A percentile compares a stretch with the other conserved stretches of the same genome.
These are phyloP conservation scores for Sphaerulina vaccinii DNA, from an alignment of 2,329 filamentous ascomycete species.

Conservation along the genomic window DNA sequence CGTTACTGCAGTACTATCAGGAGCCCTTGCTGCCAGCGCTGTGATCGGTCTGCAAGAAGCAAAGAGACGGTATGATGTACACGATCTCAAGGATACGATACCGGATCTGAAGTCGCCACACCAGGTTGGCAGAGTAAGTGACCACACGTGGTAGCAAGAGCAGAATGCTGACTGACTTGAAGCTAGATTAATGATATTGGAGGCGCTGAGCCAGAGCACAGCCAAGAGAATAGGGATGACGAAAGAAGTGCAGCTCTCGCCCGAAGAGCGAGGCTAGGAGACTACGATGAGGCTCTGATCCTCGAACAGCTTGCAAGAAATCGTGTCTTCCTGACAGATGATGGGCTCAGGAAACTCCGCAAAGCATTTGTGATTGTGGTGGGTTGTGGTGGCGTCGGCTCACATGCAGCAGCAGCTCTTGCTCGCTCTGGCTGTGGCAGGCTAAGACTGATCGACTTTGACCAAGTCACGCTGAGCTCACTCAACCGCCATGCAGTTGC, in stretches of 20 bases:
- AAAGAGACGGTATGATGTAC: conserved; percentile 54
- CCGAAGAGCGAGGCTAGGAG: conserved; percentile 59
- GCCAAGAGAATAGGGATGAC: conserved; percentile 52
- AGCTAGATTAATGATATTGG: conserved; percentile 62
- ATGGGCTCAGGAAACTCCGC: conserved; percentile 76
- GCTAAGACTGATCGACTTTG: conserved; percentile 89
- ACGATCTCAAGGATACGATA: conserved; percentile 61
- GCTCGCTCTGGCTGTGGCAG: conserved; percentile 86
- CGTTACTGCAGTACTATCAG: conserved; percentile 64
- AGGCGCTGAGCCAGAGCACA: conserved; percentile 47
- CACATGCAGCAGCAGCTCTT: conserved; percentile 82
- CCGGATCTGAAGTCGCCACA: conserved; percentile 54
- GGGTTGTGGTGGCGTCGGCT: conserved; percentile 91
- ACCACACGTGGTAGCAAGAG: not conserved
- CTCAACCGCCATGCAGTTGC: conserved; percentile 95
- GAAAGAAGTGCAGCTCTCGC: conserved; percentile 59
- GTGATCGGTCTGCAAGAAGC: conserved; percentile 59
- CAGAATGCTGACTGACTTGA: conserved; percentile 40
- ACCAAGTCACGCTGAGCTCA: conserved; percentile 92
- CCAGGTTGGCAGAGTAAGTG: conserved; percentile 51
- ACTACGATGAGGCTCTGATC: conserved; percentile 70
- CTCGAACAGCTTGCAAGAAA: conserved; percentile 93
- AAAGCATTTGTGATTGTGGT: conserved; percentile 83
- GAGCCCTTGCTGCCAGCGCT: conserved; percentile 50
- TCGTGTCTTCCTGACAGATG: conserved; percentile 81